Conservation (phyloP, 352 stramenopile species). For the Pythium phragmitis region DNA sequence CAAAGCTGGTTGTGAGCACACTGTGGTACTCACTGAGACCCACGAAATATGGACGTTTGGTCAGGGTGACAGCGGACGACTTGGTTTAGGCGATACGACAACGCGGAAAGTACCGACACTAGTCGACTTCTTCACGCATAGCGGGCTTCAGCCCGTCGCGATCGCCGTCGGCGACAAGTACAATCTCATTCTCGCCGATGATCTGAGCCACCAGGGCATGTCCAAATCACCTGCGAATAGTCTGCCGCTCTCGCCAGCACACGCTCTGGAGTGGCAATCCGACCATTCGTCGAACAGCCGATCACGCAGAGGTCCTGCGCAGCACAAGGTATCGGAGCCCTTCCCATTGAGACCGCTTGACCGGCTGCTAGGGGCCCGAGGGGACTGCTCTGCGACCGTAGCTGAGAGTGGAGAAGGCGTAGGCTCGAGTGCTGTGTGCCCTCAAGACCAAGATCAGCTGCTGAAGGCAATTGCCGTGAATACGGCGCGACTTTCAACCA, state of each 20-base stretch:
- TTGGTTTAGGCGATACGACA: constrained; percentile 68
- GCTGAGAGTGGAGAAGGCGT: background rate
- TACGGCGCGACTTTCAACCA: constrained; percentile 9
- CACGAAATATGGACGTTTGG: constrained; percentile 80
- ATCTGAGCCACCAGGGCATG: constrained; percentile 14
- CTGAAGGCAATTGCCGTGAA: background rate
- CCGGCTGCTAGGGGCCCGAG: background rate
- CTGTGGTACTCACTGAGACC: constrained; percentile 52
- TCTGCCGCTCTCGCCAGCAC: background rate
- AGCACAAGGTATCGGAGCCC: background rate
- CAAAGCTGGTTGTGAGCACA: constrained; percentile 83
- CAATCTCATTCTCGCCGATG: constrained; percentile 71
- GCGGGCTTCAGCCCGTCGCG: constrained; percentile 52
- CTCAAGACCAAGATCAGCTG: constrained; percentile 4
- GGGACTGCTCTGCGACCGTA: background rate
- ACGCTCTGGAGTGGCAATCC: too few relatives aligned
- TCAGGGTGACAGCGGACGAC: constrained; percentile 74
- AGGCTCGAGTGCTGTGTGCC: background rate
- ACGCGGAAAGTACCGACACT: constrained; percentile 60
- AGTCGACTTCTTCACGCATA: constrained; percentile 56
- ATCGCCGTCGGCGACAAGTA: constrained; percentile 88
- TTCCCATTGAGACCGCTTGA: background rate
- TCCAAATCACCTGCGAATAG: background rate
- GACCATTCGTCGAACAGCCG: background rate
- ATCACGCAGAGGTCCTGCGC: background rate